A percentile compares a stretch with the other conserved stretches of the same genome.
Conservation (phyloP, 805 yeast species). For the Metschnikowia arizonensis region DNA sequence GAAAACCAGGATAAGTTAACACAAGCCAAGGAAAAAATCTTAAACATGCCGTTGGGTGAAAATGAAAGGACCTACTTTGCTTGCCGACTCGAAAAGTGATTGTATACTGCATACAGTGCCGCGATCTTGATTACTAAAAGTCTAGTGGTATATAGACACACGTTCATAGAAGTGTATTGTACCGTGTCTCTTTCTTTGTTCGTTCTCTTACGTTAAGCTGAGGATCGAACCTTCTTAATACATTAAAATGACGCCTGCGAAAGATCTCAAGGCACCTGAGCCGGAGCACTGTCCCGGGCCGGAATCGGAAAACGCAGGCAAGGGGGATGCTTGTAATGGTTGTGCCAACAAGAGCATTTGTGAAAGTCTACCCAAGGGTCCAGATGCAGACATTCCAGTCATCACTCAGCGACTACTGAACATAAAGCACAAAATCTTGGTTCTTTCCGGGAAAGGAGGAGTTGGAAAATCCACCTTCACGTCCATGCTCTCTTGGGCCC, state of each 20-base stretch:
- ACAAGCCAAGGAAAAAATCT: constrained; percentile 30
- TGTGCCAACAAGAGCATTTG: constrained; percentile 94
- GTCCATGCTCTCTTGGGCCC: constrained; percentile 93
- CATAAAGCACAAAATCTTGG: constrained; percentile 73
- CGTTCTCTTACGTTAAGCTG: neutral
- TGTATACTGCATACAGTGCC: constrained; percentile 1
- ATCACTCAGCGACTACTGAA: constrained; percentile 65
- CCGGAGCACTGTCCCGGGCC: constrained; percentile 99
- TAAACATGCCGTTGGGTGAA: constrained; percentile 42
- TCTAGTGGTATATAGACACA: neutral
- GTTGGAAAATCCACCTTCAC: constrained; percentile 98
- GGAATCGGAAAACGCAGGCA: constrained; percentile 89
- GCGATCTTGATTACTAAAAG: constrained; percentile 4
- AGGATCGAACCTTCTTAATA: neutral
- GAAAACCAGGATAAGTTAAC: constrained; percentile 15
- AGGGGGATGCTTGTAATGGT: constrained; percentile 88
- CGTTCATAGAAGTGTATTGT: neutral
- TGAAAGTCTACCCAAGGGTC: constrained; percentile 84
- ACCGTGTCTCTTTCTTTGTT: neutral
- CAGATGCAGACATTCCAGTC: constrained; percentile 85
- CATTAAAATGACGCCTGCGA: constrained; percentile 24
- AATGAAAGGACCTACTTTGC: constrained; percentile 40
- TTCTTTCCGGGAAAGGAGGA: constrained; percentile 85
- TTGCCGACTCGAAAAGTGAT: constrained; percentile 2
- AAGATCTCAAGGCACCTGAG: constrained; percentile 55